Conservation (phyloP, 257 asterid genomes). For the Dorcoceras hygrometricum region DNA sequence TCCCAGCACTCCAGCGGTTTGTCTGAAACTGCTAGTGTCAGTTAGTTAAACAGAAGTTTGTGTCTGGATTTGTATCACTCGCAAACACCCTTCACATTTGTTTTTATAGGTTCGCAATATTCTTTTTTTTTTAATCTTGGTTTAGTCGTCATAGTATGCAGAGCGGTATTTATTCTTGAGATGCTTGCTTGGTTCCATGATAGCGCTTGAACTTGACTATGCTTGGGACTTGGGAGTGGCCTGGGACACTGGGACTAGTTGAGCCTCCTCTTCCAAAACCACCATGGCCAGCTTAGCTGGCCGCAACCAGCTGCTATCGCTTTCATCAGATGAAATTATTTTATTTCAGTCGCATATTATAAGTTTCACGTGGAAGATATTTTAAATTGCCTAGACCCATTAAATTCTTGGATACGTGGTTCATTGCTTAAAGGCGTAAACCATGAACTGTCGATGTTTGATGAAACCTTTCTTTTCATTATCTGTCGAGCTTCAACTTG, state of each 20-base stretch:
- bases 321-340: background rate
- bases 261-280: background rate
- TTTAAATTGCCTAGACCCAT: background rate
- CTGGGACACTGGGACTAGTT: background rate
- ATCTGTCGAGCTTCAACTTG: constrained; percentile 27
- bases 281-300: background rate
- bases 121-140: background rate
- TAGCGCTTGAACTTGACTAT: background rate
- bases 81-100: background rate
- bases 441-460: background rate
- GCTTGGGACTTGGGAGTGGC: too few species aligned
- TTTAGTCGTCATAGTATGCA: background rate
- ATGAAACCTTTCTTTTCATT: background rate
- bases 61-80: background rate
- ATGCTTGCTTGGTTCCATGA: background rate
- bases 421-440: background rate
- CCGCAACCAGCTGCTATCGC: background rate
- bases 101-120: background rate
- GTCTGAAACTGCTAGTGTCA: background rate
- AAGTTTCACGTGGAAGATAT: background rate
- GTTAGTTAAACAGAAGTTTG: background rate
- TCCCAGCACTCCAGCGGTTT: too few species aligned
- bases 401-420: background rate
- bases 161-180: background rate
- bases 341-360: background rate